These are phyloP conservation scores for Nakaseomyces uthaithaninus DNA, from an alignment of 1,139 yeast genomes.

Conservation along the genomic window DNA sequence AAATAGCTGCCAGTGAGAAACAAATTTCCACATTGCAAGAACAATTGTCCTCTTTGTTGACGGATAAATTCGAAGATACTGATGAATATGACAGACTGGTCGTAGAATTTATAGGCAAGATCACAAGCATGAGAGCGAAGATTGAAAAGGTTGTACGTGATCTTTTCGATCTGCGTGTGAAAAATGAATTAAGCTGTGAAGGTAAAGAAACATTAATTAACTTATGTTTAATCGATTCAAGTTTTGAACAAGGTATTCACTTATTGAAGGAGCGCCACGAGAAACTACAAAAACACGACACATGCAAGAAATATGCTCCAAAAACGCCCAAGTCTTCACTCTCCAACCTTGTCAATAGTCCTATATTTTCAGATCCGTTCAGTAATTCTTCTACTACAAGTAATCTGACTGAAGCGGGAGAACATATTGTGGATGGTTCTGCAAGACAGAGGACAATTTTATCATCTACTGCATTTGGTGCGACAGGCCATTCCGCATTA, in stretches of 20 bases:
- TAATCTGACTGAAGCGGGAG: background rate
- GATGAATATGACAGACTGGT: conserved; percentile 27
- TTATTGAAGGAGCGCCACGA: conserved; percentile 38
- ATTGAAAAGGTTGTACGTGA: conserved; percentile 50
- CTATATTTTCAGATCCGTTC: conserved; percentile 2
- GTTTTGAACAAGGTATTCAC: conserved; percentile 57
- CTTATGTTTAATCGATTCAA: conserved; percentile 59
- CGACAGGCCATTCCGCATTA: conserved; percentile 31
- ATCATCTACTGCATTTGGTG: conserved; percentile 23
- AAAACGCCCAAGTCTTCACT: background rate
- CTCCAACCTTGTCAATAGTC: background rate
- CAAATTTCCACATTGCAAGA: conserved; percentile 30
- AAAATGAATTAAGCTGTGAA: conserved; percentile 47
- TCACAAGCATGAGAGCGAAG: conserved; percentile 39
- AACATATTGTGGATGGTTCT: background rate
- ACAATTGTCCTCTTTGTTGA: conserved; percentile 30
- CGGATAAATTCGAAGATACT: conserved; percentile 24
- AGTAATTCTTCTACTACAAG: conserved; percentile 1
- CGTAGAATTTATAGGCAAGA: conserved; percentile 38
- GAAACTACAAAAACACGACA: conserved; percentile 5
- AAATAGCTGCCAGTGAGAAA: conserved; percentile 8
- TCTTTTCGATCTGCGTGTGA: conserved; percentile 46
- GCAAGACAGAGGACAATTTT: conserved; percentile 10
- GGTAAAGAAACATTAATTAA: conserved; percentile 69
- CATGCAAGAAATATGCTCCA: background rate